Evolutionary conservation across 1,284 basidiomycete species (phyloP), one percentile per base, ranked within the genome.

Genomic region (Sanghuangporus weigelae): DNA sequence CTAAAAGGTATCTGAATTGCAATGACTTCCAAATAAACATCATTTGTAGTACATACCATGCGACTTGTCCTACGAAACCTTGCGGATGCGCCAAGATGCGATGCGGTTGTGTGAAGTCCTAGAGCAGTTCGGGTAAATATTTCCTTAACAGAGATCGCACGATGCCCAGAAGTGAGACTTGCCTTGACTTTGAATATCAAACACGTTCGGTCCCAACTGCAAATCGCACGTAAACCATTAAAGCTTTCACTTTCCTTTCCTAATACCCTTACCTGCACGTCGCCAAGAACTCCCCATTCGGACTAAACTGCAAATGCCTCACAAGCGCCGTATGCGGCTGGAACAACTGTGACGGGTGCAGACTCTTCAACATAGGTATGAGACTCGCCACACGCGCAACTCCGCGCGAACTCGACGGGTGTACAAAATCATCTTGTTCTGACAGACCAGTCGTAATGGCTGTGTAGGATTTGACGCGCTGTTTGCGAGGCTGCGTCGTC

Each of bases 51-150:
- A 57, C 60, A 62, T 69, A 87, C 90, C 90, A 92, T 36, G 89
- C 89, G 19, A 92, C 89, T 73, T 92, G 90, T 56, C 85, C 83
- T 51, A 91, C 86, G 69, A 92, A 91, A 26, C 89, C 88, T 70
- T 84, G 82, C 23, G 87, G 79, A 70, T 92, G 89, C 3, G 85
- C 86, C 12, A 92, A 80, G 40, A 84, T 80, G 62, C 86, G 83
- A 71, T 90, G 87, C 6, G 81, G 49, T 50, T 64, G 57, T 21
- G 67, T 66, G 38, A 60, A 68, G 61, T 57, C 49, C 58, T 63
- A 26, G 46, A 26, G 12, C 31, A n/a, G 11, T 36, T 35, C 10
- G 38, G 38, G 50, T 44, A 46, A 19, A 19, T n/a, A 59, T 36
- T 39, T 46, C 48, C 12, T 44, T 23, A 19, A 50, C 8, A 14